Conservation (phyloP, 2,329 filamentous ascomycete genomes). For the Colletotrichum eleusines region DNA sequence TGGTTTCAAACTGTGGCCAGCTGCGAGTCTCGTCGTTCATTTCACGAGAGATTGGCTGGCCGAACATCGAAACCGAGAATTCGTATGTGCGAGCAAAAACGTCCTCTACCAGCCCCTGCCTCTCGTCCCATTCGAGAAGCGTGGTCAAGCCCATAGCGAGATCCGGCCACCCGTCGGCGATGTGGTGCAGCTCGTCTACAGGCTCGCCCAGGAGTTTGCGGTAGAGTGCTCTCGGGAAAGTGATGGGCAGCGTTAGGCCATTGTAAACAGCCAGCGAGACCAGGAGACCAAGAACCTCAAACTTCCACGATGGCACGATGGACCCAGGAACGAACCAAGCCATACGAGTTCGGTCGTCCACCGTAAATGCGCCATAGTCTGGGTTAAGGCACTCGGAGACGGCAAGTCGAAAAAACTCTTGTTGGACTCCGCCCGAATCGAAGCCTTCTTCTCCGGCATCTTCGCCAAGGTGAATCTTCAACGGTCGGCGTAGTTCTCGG, state of each 20-base stretch:
- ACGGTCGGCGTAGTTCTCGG: conserved; percentile 83
- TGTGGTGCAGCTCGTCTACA: conserved; percentile 78
- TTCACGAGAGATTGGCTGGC: conserved; percentile 66
- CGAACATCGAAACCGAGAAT: conserved; percentile 76
- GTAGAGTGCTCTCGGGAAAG: conserved; percentile 88
- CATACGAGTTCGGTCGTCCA: conserved; percentile 81
- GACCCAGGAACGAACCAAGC: conserved; percentile 90
- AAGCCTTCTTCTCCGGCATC: conserved; percentile 88
- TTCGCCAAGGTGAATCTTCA: conserved; percentile 90
- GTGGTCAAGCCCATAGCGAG: conserved; percentile 79
- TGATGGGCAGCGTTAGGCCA: conserved; percentile 89
- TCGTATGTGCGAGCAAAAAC: conserved; percentile 88
- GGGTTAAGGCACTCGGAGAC: conserved; percentile 84
- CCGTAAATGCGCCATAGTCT: conserved; percentile 82
- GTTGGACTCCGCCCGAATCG: conserved; percentile 94
- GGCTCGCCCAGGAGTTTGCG: conserved; percentile 79
- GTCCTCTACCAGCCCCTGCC: conserved; percentile 81
- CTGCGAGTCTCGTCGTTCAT: conserved; percentile 60
- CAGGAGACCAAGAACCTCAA: conserved; percentile 88
- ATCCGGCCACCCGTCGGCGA: conserved; percentile 89
- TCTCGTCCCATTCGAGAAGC: conserved; percentile 81
- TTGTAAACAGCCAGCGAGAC: conserved; percentile 94
- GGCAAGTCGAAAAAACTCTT: conserved; percentile 92
- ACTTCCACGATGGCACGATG: conserved; percentile 87
- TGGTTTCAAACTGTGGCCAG: conserved; percentile 67